phyloP scores from a whole-genome alignment of 495 filamentous ascomycete genomes.

The Penicillium coffeae region DNA sequence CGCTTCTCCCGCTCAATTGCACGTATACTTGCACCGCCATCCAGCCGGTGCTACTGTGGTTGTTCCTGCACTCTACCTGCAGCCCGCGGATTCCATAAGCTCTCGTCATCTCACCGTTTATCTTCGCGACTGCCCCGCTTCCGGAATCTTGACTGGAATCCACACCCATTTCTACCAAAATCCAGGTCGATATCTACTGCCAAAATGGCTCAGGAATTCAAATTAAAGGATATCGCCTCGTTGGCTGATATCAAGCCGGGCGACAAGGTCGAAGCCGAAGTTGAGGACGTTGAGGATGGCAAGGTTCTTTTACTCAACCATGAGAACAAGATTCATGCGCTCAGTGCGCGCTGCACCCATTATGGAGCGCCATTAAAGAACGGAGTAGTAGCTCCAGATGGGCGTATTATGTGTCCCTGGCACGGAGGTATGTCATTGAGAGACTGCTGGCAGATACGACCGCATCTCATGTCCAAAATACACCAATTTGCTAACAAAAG shows the following conservation, averaged over 20 bases:
- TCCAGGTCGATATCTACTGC: constrained; percentile 1
- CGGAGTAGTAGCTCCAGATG: constrained; percentile 77
- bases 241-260: constrained; percentile 59
- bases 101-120: neutral
- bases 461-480: no score
- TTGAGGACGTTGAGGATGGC: constrained; percentile 79
- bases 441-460: no score
- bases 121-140: neutral
- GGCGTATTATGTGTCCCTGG: constrained; percentile 89
- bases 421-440: constrained; percentile 65
- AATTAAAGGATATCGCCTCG: constrained; percentile 73
- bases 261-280: constrained; percentile 83
- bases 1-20: no score
- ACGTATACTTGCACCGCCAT: no score
- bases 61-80: neutral
- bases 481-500: constrained; percentile 8
- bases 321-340: constrained; percentile 67
- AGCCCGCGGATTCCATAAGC: neutral
- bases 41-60: no score
- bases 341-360: constrained; percentile 89
- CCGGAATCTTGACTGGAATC: neutral
- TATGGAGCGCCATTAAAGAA: constrained; percentile 84
- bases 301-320: constrained; percentile 84
- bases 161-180: neutral
- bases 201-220: constrained; percentile 69